These are phyloP conservation scores for Leccinum barrowsii DNA, from an alignment of 768 basidiomycete genomes.

Conservation along the genomic window DNA sequence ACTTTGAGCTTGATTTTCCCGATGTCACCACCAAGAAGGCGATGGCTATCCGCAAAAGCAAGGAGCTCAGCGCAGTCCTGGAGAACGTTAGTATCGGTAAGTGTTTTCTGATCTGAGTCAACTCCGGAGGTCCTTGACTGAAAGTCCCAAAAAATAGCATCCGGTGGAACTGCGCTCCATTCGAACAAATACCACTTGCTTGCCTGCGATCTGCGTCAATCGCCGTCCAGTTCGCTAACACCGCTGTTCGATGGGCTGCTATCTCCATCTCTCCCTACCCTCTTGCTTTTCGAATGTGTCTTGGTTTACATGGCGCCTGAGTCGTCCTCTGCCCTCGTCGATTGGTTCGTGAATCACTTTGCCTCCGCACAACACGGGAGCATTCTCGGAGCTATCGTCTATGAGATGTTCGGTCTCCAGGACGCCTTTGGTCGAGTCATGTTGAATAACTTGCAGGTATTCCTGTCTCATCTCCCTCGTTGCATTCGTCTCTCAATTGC, in stretches of 20 bases:
- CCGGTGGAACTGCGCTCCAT: constrained; percentile 36
- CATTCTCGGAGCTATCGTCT: constrained; percentile 59
- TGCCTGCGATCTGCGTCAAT: constrained; percentile 69
- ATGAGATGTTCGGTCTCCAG: constrained; percentile 85
- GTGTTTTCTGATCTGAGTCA: background rate
- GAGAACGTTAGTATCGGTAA: constrained; percentile 16
- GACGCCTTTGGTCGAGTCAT: constrained; percentile 94
- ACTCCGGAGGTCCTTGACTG: background rate
- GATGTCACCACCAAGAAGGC: constrained; percentile 83
- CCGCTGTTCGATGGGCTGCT: constrained; percentile 39
- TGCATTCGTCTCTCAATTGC: background rate
- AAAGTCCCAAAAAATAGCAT: constrained; percentile 6
- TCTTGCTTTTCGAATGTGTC: constrained; percentile 91
- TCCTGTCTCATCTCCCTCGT: constrained; percentile 1
- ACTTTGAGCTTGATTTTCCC: constrained; percentile 89
- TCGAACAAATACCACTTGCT: constrained; percentile 47
- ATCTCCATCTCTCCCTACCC: constrained; percentile 63
- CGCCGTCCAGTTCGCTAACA: constrained; percentile 48
- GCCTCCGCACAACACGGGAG: constrained; percentile 8
- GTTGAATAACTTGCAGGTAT: constrained; percentile 79
- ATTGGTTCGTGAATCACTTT: constrained; percentile 69
- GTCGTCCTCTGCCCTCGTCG: constrained; percentile 54
- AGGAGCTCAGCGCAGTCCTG: constrained; percentile 28
- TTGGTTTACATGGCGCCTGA: constrained; percentile 77
- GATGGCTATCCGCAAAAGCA: constrained; percentile 70